Conservation (phyloP, 2,329 filamentous ascomycete species). For the Talaromyces islandicus region DNA sequence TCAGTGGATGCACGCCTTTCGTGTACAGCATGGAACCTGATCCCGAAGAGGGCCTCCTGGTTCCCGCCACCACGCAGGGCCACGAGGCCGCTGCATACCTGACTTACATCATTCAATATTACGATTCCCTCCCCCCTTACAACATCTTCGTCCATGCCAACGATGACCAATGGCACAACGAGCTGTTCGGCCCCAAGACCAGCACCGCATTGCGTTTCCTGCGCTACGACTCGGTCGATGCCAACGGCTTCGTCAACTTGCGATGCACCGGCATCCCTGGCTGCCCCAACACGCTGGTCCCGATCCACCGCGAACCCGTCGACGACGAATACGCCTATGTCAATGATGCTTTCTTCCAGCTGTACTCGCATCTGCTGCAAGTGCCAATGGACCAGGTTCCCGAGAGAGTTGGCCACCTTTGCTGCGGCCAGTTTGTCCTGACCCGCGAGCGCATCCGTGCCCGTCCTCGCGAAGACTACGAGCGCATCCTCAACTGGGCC, state of each 20-base stretch:
- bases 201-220: constrained; percentile 23
- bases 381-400: constrained; percentile 18
- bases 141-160: constrained; percentile 58
- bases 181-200: constrained; percentile 34
- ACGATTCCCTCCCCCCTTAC: constrained; percentile 54
- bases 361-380: constrained; percentile 9
- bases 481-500: constrained; percentile 27
- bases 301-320: constrained; percentile 22
- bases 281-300: constrained; percentile 35
- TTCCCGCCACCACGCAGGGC: constrained; percentile 38
- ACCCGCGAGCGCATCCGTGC: constrained; percentile 23
- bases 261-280: constrained; percentile 31
- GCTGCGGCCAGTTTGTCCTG: constrained; percentile 31
- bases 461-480: constrained; percentile 23
- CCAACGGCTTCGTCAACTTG: constrained; percentile 35
- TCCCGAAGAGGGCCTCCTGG: constrained; percentile 18
- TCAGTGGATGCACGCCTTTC: constrained; percentile 15
- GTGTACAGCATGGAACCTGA: constrained; percentile 23
- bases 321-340: constrained; percentile 14
- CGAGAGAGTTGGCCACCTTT: constrained; percentile 23
- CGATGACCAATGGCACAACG: constrained; percentile 53
- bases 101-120: constrained; percentile 57
- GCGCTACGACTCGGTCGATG: constrained; percentile 29
- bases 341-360: constrained; percentile 6
- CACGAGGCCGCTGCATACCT: constrained; percentile 60